phyloP scores from a whole-genome alignment of 192 early-diverging fungal genomes.

The Umbelopsis isabellina region DNA sequence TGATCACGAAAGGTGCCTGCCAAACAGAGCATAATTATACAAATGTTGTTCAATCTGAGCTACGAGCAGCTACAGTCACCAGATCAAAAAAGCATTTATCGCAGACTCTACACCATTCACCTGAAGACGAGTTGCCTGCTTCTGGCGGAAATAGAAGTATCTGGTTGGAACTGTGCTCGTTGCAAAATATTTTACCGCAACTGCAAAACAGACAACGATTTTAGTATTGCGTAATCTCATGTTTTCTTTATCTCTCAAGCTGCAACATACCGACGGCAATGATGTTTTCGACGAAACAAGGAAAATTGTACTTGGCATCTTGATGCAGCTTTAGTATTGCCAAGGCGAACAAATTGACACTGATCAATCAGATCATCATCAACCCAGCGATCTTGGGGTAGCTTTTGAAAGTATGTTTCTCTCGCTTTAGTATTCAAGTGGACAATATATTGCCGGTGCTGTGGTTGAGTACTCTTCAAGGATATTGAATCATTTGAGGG shows the following conservation, averaged over 20 bases:
- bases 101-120: conserved; percentile 27
- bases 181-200: conserved; percentile 33
- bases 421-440: conserved; percentile 21
- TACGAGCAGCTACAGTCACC: conserved; percentile 7
- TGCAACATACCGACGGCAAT: conserved; percentile 33
- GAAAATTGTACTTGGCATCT: conserved; percentile 27
- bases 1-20: not conserved
- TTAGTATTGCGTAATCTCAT: not conserved
- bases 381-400: conserved; percentile 31
- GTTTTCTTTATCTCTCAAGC: not conserved
- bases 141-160: conserved; percentile 28
- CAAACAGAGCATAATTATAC: not conserved
- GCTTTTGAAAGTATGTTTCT: conserved; percentile 17
- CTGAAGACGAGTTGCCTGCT: not conserved
- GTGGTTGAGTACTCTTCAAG: not conserved
- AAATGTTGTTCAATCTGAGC: not conserved
- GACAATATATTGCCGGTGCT: conserved; percentile 29
- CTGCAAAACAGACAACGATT: conserved; percentile 7
- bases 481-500: not conserved
- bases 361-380: conserved; percentile 17
- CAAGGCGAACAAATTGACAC: conserved; percentile 30
- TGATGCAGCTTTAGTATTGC: not conserved
- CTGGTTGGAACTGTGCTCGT: conserved; percentile 33
- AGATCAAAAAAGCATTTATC: conserved; percentile 27
- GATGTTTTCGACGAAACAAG: conserved; percentile 34